A percentile compares a stretch with the other conserved stretches of the same genome.
phyloP scores from a whole-genome alignment of 1,284 basidiomycete genomes.

The Marasmius sp. region DNA sequence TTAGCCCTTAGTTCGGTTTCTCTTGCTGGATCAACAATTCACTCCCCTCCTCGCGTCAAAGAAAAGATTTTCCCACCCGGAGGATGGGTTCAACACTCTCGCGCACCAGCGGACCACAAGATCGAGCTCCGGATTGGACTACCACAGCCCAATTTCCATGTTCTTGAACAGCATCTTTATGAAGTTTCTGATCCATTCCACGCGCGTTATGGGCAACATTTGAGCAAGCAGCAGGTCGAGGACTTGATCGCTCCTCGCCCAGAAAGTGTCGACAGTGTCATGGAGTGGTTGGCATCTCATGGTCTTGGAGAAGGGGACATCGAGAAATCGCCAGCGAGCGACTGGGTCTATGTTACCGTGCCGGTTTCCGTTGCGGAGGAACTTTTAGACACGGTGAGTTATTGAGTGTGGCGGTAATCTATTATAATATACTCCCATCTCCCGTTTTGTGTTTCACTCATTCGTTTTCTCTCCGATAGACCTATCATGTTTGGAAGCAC shows the following conservation, averaged over 20 bases:
- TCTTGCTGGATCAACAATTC: constrained; percentile 1
- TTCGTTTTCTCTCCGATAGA: constrained; percentile 32
- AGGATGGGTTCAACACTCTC: constrained; percentile 38
- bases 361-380: constrained; percentile 56
- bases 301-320: constrained; percentile 31
- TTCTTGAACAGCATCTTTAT: constrained; percentile 51
- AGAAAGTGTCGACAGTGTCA: constrained; percentile 39
- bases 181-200: constrained; percentile 54
- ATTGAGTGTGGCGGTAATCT: neutral
- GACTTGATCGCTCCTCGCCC: constrained; percentile 44
- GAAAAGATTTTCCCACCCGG: constrained; percentile 28
- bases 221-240: constrained; percentile 48
- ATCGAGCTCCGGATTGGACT: constrained; percentile 53
- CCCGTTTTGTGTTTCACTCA: too few relatives aligned
- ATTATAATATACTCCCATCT: neutral
- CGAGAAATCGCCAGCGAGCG: constrained; percentile 36
- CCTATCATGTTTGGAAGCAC: constrained; percentile 64
- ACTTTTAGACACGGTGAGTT: constrained; percentile 63
- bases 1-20: neutral
- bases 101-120: constrained; percentile 39
- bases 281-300: constrained; percentile 45
- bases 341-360: constrained; percentile 45
- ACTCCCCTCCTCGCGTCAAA: constrained; percentile 1
- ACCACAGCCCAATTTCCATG: constrained; percentile 49
- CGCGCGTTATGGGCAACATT: constrained; percentile 41